phyloP scores from a whole-genome alignment of 768 basidiomycete species.

The Termitomyces sp. region DNA sequence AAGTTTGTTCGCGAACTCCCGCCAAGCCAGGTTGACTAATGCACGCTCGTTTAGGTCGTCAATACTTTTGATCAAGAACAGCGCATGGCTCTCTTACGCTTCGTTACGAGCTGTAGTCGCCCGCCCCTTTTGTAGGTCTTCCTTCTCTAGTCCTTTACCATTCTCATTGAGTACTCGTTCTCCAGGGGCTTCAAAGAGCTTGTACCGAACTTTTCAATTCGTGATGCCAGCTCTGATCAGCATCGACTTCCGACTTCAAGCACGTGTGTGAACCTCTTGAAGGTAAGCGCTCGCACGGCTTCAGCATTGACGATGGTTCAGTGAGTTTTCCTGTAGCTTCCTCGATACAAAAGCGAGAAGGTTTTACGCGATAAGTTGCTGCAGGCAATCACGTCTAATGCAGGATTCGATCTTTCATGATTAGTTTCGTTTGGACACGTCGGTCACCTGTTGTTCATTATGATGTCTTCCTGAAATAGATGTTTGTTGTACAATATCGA shows the following conservation, averaged over 20 bases:
- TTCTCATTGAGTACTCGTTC: not conserved
- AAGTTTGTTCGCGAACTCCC: constrained; percentile 19
- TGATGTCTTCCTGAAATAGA: too few relatives aligned
- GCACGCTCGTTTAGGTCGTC: constrained; percentile 53
- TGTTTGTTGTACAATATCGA: too few relatives aligned
- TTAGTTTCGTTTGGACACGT: not conserved
- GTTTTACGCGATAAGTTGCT: constrained; percentile 74
- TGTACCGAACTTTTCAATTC: constrained; percentile 84
- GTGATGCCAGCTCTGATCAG: constrained; percentile 75
- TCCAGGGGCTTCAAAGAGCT: constrained; percentile 82
- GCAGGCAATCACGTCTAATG: constrained; percentile 83
- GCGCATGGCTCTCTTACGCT: constrained; percentile 73
- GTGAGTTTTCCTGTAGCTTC: constrained; percentile 47
- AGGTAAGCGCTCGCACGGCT: constrained; percentile 42
- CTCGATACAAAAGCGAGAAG: constrained; percentile 61
- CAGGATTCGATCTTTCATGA: constrained; percentile 87
- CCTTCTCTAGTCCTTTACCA: not conserved
- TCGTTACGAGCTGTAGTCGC: constrained; percentile 90
- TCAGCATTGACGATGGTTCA: not conserved
- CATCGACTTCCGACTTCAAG: constrained; percentile 72
- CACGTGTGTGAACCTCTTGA: constrained; percentile 91
- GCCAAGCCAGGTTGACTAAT: not conserved
- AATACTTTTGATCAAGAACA: constrained; percentile 80
- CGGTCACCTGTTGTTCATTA: too few relatives aligned
- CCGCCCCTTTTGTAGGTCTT: constrained; percentile 76